Evolutionary conservation across 1,139 yeast species (phyloP).

Genomic region (Saccharomycopsis phalli): DNA sequence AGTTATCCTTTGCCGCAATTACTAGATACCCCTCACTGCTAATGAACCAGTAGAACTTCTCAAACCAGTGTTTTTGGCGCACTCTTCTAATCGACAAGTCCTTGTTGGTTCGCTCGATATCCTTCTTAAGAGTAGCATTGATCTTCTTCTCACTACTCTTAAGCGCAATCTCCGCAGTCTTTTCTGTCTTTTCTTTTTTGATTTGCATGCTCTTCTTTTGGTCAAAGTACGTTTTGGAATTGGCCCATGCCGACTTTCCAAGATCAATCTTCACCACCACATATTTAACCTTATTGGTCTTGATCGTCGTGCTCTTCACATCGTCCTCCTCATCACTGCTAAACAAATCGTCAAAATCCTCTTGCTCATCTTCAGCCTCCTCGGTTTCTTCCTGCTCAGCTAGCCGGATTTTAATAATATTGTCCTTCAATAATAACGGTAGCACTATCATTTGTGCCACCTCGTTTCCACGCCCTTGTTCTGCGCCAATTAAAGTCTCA

Average conservation of each 20-base stretch:
- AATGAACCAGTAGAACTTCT: slow-evolving; percentile 87
- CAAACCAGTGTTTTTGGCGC: slow-evolving; percentile 81
- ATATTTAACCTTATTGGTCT: slow-evolving; percentile 22
- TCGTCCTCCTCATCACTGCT: slow-evolving; percentile 29
- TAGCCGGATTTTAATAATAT: slow-evolving; percentile 54
- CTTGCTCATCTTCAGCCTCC: slow-evolving; percentile 25
- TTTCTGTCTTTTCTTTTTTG: slow-evolving; percentile 74
- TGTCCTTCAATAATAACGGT: slow-evolving; percentile 65
- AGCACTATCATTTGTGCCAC: slow-evolving; percentile 54
- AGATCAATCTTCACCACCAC: slow-evolving; percentile 61
- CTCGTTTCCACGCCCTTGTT: slow-evolving; percentile 51
- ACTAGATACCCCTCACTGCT: slow-evolving; percentile 84
- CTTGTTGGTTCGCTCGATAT: slow-evolving; percentile 58
- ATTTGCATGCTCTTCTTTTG: slow-evolving; percentile 67
- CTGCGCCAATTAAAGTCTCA: slow-evolving; percentile 63
- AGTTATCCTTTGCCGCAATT: slow-evolving; percentile 74
- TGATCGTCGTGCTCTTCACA: slow-evolving; percentile 20
- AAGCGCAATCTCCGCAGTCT: slow-evolving; percentile 69
- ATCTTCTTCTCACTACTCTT: slow-evolving; percentile 80
- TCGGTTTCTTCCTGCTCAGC: slow-evolving; percentile 28
- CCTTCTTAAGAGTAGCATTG: slow-evolving; percentile 56
- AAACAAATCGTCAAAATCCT: slow-evolving; percentile 25
- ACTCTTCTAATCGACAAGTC: slow-evolving; percentile 45
- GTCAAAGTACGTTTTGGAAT: slow-evolving; percentile 80
- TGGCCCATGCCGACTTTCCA: slow-evolving; percentile 72